Evolutionary conservation across 208 protist species (phyloP), one percentile per base, ranked within the genome.

Genomic region (Acanthamoeba castellanii): DNA sequence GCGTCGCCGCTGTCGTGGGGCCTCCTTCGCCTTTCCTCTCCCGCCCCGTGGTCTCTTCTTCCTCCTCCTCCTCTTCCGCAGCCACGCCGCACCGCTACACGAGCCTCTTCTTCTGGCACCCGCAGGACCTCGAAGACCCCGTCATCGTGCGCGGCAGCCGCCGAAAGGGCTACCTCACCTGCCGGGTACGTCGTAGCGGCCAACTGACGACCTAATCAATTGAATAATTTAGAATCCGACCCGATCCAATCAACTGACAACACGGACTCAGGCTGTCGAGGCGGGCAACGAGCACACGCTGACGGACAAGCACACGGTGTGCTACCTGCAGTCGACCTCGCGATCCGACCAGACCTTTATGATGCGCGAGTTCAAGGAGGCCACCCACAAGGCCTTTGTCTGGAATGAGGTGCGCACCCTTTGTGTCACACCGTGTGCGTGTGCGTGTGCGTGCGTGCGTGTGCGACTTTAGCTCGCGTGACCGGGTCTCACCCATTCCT

Each of bases 321-420:
- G 66, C 66, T 74, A 30, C 66, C 66, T 74, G 7, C 66, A 74
- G 27, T 74, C 66, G 27, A n/a, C n/a, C n/a, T 27, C 66, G 8
- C 8, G 66, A 27, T 7, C 66, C 30, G 66, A 74, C 30, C 66
- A 74, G 8, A 74, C 66, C 8, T 74, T 74, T 22, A 74, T 74
- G 66, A 7, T 74, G 20, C 66, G 66, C 66, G 66, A 74, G 66
- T 74, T 74, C 66, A 8, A 27, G 13, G 66, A 74, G 20, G 27
- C 66, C 20, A 34, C 20, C 27, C 66, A 74, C 66, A 74, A 74
- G 66, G 66, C 66, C 66, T 74, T 74, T 34, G 66, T 74, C 27
- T 74, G 66, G 66, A 34, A 74, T 34, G 66, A 74, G 20, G 66
- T 74, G 66, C 66, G 66, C n/a, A n/a, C n/a, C n/a, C n/a, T n/a